Evolutionary conservation across 2,329 filamentous ascomycete species (phyloP).

Genomic region (Pyricularia sp.): DNA sequence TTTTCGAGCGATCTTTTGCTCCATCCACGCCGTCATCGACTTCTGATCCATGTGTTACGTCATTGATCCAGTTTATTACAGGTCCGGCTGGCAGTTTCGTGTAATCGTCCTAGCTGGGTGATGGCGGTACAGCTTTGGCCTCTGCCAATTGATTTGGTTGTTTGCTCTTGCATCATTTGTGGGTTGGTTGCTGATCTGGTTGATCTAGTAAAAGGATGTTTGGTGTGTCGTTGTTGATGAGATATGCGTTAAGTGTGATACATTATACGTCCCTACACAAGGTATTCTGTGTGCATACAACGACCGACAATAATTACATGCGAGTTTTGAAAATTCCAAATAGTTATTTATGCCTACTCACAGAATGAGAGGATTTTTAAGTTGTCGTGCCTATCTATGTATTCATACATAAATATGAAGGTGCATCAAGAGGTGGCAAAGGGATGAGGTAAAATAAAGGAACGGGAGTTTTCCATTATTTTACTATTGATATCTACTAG

Average conservation of each 20-base stretch:
- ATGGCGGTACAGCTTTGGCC: not conserved
- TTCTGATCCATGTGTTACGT: not conserved
- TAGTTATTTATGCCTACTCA: too few species aligned
- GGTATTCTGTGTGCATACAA: too few species aligned
- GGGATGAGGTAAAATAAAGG: too few species aligned
- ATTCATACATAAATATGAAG: too few species aligned
- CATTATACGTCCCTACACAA: too few species aligned
- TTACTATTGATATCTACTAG: too few species aligned
- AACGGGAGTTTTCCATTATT: too few species aligned
- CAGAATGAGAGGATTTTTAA: too few species aligned
- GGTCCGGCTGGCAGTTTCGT: not conserved
- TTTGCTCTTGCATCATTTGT: not conserved
- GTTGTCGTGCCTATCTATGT: too few species aligned
- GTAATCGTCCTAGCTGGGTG: not conserved
- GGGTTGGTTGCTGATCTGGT: not conserved
- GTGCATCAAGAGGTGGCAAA: too few species aligned
- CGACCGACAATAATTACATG: too few species aligned
- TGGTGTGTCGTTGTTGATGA: not conserved
- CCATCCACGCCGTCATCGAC: not conserved
- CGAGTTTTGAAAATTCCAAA: too few species aligned
- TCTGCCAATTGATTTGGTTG: not conserved
- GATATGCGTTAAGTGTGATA: not conserved
- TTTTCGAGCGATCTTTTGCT: not conserved
- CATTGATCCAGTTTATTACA: not conserved
- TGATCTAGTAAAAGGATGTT: not conserved